Conservation (phyloP, 2,329 filamentous ascomycete species). For the Malbranchea cinnamomea region DNA sequence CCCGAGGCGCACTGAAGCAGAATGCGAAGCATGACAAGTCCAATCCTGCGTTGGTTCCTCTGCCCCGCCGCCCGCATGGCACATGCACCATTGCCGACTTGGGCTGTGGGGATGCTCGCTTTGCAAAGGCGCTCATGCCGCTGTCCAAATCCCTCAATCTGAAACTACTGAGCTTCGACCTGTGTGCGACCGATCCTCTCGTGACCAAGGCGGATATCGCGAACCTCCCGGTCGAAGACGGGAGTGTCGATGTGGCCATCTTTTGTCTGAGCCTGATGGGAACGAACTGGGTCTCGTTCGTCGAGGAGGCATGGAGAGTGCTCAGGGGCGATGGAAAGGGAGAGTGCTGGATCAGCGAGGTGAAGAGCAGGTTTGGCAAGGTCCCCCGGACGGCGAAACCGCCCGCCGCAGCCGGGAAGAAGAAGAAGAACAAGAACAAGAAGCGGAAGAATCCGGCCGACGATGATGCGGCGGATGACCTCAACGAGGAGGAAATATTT, state of each 20-base stretch:
- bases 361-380: constrained; percentile 77
- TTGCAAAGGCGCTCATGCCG: constrained; percentile 50
- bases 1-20: constrained; percentile 43
- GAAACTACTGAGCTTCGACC: constrained; percentile 69
- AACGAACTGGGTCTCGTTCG: constrained; percentile 93
- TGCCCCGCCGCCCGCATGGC: constrained; percentile 55
- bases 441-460: constrained; percentile 33
- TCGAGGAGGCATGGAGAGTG: constrained; percentile 88
- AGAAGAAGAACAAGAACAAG: constrained; percentile 22
- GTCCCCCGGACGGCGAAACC: constrained; percentile 33
- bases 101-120: constrained; percentile 80
- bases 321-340: constrained; percentile 69
- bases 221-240: constrained; percentile 59
- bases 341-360: constrained; percentile 93
- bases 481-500: constrained; percentile 45
- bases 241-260: constrained; percentile 69
- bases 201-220: constrained; percentile 86
- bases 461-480: constrained; percentile 35
- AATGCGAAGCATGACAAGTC: constrained; percentile 10
- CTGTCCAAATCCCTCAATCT: constrained; percentile 54
- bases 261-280: constrained; percentile 98
- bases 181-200: constrained; percentile 59
- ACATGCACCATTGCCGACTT: constrained; percentile 74
- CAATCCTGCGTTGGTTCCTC: constrained; percentile 29
- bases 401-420: constrained; percentile 37